A percentile compares a stretch with the other conserved stretches of the same genome.
Conservation (phyloP, 2,329 filamentous ascomycete species). For the Passalora sequoiae region DNA sequence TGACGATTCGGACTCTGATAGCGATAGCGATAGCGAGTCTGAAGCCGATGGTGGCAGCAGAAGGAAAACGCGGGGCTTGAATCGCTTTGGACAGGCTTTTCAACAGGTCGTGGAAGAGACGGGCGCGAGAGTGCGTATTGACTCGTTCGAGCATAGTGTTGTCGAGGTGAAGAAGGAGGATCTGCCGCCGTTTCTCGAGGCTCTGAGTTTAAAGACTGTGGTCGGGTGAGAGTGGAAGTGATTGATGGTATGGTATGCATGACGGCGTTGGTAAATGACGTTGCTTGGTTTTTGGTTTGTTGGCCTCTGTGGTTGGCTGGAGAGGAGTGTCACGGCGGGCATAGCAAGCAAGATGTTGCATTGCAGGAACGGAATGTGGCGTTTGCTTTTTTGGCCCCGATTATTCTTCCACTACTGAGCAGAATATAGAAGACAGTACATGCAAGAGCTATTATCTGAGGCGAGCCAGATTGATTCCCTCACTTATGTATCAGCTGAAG, state of each 20-base stretch:
- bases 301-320: neutral
- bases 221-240: conserved; percentile 45
- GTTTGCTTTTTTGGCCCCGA: too few species aligned
- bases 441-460: too few species aligned
- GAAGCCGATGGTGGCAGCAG: conserved; percentile 53
- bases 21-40: conserved; percentile 36
- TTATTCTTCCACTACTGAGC: too few species aligned
- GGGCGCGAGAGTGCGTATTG: conserved; percentile 80
- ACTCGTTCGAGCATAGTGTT: conserved; percentile 95
- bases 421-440: too few species aligned
- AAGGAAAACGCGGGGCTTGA: conserved; percentile 67
- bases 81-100: conserved; percentile 91
- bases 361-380: conserved; percentile 16
- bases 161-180: conserved; percentile 98
- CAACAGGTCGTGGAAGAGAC: conserved; percentile 92
- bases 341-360: conserved; percentile 2
- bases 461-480: too few species aligned
- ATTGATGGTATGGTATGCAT: conserved; percentile 4
- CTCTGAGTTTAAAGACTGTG: conserved; percentile 84
- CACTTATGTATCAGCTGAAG: too few species aligned
- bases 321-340: neutral
- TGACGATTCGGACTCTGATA: conserved; percentile 36
- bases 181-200: conserved; percentile 81
- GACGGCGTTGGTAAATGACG: conserved; percentile 6
- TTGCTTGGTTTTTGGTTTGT: neutral